Base-by-base conservation (phyloP, 352 stramenopile genomes). In the Phytophthora foliorum region DNA sequence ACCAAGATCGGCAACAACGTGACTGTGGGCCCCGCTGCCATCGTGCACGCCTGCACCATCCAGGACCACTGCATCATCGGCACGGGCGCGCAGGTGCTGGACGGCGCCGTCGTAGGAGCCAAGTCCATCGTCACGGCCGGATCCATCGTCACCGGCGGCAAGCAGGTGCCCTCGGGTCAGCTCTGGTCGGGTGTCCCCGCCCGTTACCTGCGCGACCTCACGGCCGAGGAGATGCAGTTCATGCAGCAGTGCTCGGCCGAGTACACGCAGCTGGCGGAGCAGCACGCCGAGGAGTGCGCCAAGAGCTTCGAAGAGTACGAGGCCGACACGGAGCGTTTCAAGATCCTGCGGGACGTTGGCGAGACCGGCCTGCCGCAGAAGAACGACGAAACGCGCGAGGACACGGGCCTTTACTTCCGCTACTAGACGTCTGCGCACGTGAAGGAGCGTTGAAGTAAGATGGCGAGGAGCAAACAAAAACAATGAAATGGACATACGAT, bases 1-100 rank as follows among this genome's bases (percentile, higher is more conserved):
- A 97, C 92, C 36, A 89, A 88, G 55, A 97, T 98, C 65, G 94
- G 94, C 41, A 95, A 72, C 82, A 91, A 97, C 74, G 94, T 98
- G 60, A 96, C 86, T 19, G 87, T 98, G 53, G 94, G 93, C 54
- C 83, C 86, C 19, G 78, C 75, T 19, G 90, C 94, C 29, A 96
- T 96, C 59, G 82, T 98, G 57, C 93, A 98, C 78, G 92, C 92
- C 11, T 97, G 91, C 72, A 97, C 89, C 52, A 95, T 98, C 59
- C 77, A 97, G 69, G 90, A 98, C 80, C 77, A 97, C 60, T 95
- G 85, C 74, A 94, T 97, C 61, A 97, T 98, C 32, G 94, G 94
- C 58, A 97, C 91, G n/a, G 92, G 93, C 19, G 90, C 91, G 8
- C 88, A 96, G 68, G 88, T 98, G 57, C 80, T 98, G 31, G 94